Evolutionary conservation across 768 basidiomycete species (phyloP).

Genomic region (Podaxis sp.): DNA sequence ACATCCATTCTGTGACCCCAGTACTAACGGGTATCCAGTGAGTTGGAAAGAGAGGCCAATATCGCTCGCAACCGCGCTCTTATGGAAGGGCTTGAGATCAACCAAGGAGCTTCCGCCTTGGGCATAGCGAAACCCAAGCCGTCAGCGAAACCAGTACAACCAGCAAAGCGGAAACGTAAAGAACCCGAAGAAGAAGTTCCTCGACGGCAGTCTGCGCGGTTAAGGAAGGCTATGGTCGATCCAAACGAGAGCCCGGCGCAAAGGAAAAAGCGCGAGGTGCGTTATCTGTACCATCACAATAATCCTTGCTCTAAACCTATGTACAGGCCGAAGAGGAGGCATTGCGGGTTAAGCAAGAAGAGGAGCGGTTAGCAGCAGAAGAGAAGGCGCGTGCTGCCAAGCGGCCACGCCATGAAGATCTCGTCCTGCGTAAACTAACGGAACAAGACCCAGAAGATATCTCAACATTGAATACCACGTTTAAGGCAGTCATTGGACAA

Average conservation of each 20-base stretch:
- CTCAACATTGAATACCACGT: constrained; percentile 38
- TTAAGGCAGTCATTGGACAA: constrained; percentile 42
- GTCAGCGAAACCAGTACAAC: constrained; percentile 63
- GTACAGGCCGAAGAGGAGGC: constrained; percentile 51
- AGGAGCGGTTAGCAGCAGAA: constrained; percentile 59
- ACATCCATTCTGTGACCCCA: neutral
- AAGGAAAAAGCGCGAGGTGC: constrained; percentile 66
- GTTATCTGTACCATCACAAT: constrained; percentile 17
- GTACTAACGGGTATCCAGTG: constrained; percentile 32
- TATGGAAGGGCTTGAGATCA: constrained; percentile 42
- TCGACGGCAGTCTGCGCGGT: constrained; percentile 65
- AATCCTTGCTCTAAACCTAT: neutral
- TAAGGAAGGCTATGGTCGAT: constrained; percentile 48
- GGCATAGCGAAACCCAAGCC: constrained; percentile 37
- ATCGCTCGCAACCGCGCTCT: constrained; percentile 79
- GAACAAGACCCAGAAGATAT: constrained; percentile 49
- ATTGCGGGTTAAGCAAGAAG: constrained; percentile 53
- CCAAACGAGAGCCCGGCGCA: constrained; percentile 65
- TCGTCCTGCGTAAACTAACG: constrained; percentile 57
- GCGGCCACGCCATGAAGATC: constrained; percentile 64
- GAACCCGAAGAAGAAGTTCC: constrained; percentile 44
- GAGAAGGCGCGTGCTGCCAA: constrained; percentile 64
- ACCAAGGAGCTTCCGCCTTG: constrained; percentile 22
- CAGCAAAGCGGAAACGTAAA: constrained; percentile 57
- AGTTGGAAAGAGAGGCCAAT: constrained; percentile 76